Percentiles rank a stretch among this genome's conserved stretches.
phyloP scores from a whole-genome alignment of 495 filamentous ascomycete genomes.

The Aspergillus biplanus region DNA sequence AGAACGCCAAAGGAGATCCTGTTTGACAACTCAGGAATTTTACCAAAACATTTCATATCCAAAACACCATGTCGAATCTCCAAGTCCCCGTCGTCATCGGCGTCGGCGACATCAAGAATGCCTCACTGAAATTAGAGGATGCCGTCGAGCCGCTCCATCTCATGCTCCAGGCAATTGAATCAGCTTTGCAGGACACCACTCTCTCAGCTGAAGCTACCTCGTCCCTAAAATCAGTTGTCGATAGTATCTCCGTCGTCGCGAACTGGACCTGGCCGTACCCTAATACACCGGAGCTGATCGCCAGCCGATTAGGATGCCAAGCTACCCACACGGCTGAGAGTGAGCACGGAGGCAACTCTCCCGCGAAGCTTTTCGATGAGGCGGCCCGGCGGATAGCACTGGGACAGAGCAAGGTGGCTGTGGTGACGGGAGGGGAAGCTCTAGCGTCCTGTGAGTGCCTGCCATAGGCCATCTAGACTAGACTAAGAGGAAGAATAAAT shows the following conservation, averaged over 20 bases:
- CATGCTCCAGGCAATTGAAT: slow-evolving; percentile 44
- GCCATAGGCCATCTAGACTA: too few relatives aligned
- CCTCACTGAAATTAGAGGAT: slow-evolving; percentile 47
- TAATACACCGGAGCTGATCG: slow-evolving; percentile 50
- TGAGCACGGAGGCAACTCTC: not conserved
- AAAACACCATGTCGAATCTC: not conserved
- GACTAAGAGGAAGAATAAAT: too few relatives aligned
- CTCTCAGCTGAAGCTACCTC: not conserved
- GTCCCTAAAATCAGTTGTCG: slow-evolving; percentile 44
- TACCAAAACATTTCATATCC: too few relatives aligned
- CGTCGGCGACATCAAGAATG: slow-evolving; percentile 56
- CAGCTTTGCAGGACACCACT: not conserved
- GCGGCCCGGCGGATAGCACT: slow-evolving; percentile 50
- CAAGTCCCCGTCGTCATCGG: slow-evolving; percentile 50
- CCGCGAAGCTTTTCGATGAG: slow-evolving; percentile 51
- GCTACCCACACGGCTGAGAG: not conserved
- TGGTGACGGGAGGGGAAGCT: slow-evolving; percentile 59
- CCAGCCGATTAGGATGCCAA: slow-evolving; percentile 45
- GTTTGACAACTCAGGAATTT: not conserved
- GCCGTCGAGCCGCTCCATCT: slow-evolving; percentile 54
- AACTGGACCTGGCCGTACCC: slow-evolving; percentile 61
- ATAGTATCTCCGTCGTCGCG: slow-evolving; percentile 55
- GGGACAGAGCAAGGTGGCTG: slow-evolving; percentile 50
- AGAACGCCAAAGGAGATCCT: not conserved
- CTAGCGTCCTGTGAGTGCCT: too few relatives aligned